phyloP scores from a whole-genome alignment of 2,329 filamentous ascomycete genomes.

The Fusarium veterinarium region DNA sequence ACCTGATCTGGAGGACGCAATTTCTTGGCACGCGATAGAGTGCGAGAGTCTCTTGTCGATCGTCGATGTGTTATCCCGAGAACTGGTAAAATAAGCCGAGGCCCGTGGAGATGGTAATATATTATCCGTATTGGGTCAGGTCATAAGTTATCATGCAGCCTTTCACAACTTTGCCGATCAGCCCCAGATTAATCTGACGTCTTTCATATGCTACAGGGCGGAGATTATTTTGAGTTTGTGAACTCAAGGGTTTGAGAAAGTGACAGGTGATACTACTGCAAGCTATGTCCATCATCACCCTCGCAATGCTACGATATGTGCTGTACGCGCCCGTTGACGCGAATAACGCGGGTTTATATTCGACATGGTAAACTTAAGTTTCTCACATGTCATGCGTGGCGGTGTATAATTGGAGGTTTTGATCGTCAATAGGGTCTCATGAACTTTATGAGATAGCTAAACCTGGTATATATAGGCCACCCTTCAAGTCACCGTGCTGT shows the following conservation, averaged over 20 bases:
- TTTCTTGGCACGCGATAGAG: neutral
- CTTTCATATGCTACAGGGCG: rapidly evolving
- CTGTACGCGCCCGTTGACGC: neutral
- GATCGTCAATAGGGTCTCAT: neutral
- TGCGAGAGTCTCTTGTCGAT: neutral
- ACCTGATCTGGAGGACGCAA: neutral
- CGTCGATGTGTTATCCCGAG: neutral
- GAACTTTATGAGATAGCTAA: neutral
- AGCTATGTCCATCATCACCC: neutral
- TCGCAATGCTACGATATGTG: neutral
- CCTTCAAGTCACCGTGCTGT: neutral
- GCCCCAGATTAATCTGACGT: neutral
- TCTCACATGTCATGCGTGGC: neutral
- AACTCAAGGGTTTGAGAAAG: neutral
- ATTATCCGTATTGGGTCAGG: neutral
- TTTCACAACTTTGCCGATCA: neutral
- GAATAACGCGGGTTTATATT: neutral
- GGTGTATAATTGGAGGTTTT: neutral
- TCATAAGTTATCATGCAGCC: neutral
- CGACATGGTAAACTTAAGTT: neutral
- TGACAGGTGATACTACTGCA: neutral
- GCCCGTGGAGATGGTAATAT: neutral
- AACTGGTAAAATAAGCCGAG: neutral
- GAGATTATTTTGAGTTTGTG: neutral
- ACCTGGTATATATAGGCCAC: neutral